Evolutionary conservation across 306 rosid species (phyloP), one percentile per base, ranked within the genome.

Genomic region (Dalbergia cultrata): DNA sequence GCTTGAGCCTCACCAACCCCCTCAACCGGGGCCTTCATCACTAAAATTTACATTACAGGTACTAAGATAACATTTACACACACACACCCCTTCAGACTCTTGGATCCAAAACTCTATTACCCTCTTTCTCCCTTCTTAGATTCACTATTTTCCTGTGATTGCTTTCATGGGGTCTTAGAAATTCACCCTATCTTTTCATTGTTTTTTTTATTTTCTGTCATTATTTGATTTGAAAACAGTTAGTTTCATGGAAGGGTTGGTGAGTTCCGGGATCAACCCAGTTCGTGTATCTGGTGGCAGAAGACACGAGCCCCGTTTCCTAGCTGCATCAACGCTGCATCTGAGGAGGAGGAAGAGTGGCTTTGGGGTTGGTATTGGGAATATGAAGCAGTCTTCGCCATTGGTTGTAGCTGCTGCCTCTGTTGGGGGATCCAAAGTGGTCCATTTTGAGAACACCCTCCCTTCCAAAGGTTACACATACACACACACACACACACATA

Each of bases 391-490:
- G 56, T 18, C 69, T 70, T 53, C 22, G 16, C 54, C 88, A 18
- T 37, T 86, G 26, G 68, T 70, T 12, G 77, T 80, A 50, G 49
- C 85, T 82, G 37, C 84, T 78, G 35, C 81, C 13, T 84, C 91
- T 13, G 86, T 76, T 77, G 86, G 83, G 47, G 67, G 76, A 22
- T 60, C 89, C 22, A 70, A 81, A 78, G 39, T 79, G 54, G 80
- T 59, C 43, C 90, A 74, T 59, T 90, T 81, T 35, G 78, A 80
- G 78, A 90, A 87, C 74, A 90, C 83, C 0, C 8, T 80, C 44
- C 92, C 91, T 79, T 86, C 92, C 58, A 85, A 74, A 90, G 94
- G 94, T 83, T 59, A 66, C 2, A 43, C 10, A 43, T 5, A 21
- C 22, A 21, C 13, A 3, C 9, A 44, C 9, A 44, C 9, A 44